Base-by-base conservation (phyloP, 371 early-diverging fungal species). In the Zychaea mexicana region DNA sequence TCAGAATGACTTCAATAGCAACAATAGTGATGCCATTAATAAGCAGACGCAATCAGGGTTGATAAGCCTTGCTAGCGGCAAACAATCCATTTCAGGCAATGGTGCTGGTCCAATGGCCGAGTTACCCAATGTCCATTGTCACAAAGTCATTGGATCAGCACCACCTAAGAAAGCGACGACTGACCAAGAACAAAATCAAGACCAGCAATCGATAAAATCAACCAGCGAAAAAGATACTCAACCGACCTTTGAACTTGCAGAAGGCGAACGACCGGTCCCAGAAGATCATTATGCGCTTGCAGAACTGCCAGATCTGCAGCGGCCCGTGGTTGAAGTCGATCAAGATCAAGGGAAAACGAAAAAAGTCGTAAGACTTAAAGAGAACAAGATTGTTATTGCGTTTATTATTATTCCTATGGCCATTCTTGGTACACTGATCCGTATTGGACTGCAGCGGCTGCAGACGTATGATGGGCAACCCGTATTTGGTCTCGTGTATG, bases 381-480 rank as follows among this genome's bases (percentile, higher is more conserved):
- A 84, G 30, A 84, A 84, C 45, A 77, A 76, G 30, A 24, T 71
- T 19, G 66, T 61, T 0, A 66, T 79, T 47, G 62, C 57, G 6
- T 69, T 72, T 8, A 39, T 77, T 3, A 77, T 92, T 26, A 81
- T 87, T 10, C 76, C 88, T 0, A 83, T 85, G 49, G 82, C 92
- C 1, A 89, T 91, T 61, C 60, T 78, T n/a, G 93, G 93, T 0
- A 78, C 80, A 1, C 74, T 90, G 22, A 77, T 89, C 9, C 83
- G 93, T 15, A 68, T 91, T 42, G 84, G 84, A 1, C 49, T 90
- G 28, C 74, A 49, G 36, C 73, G 76, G 5, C 72, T 91, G 8
- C 82, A 88, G 39, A 70, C 82, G 2, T 92, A 86, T 64, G 26
- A 69, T 6, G 87, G 83, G 0, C 74, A 79, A 36, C 90, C 90